phyloP scores from a whole-genome alignment of 768 basidiomycete genomes.

The Tylopilus subfusipes region DNA sequence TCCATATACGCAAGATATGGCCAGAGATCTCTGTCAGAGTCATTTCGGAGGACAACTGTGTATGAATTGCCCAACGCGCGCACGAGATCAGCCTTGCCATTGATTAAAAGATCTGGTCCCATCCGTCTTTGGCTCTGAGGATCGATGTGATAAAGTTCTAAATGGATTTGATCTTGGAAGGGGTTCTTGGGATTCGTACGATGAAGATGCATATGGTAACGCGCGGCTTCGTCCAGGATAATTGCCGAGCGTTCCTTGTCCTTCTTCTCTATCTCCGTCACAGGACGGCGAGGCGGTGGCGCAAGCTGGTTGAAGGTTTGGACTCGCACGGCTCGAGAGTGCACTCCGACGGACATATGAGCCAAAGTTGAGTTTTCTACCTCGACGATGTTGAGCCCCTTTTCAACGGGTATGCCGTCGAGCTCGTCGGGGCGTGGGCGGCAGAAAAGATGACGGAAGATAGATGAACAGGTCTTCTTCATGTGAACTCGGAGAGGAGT shows the following conservation, averaged over 20 bases:
- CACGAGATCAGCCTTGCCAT: constrained; percentile 47
- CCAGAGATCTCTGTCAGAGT: constrained; percentile 53
- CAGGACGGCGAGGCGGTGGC: constrained; percentile 31
- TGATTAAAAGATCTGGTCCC: constrained; percentile 44
- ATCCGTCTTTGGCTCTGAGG: constrained; percentile 40
- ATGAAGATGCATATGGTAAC: constrained; percentile 56
- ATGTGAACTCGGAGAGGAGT: constrained; percentile 54
- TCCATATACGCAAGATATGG: constrained; percentile 64
- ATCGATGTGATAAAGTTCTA: constrained; percentile 53
- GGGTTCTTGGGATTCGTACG: constrained; percentile 47
- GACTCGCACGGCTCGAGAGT: constrained; percentile 38
- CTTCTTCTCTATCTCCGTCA: constrained; percentile 37
- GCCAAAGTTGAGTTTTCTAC: constrained; percentile 44
- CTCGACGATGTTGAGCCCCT: constrained; percentile 44
- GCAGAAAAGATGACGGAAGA: constrained; percentile 46
- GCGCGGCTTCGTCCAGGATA: constrained; percentile 54
- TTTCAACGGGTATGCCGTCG: constrained; percentile 33
- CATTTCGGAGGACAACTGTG: constrained; percentile 47
- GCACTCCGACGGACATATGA: constrained; percentile 49
- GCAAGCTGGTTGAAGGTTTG: constrained; percentile 45
- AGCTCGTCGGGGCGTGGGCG: constrained; percentile 29
- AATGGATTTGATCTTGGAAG: constrained; percentile 43
- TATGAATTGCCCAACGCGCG: constrained; percentile 44
- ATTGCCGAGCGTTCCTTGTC: constrained; percentile 35
- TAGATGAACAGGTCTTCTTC: constrained; percentile 43